A percentile compares a stretch with the other conserved stretches of the same genome.
Evolutionary conservation across 2,329 filamentous ascomycete genomes (phyloP).

Genomic region (Magnaporthiopsis incrustans): DNA sequence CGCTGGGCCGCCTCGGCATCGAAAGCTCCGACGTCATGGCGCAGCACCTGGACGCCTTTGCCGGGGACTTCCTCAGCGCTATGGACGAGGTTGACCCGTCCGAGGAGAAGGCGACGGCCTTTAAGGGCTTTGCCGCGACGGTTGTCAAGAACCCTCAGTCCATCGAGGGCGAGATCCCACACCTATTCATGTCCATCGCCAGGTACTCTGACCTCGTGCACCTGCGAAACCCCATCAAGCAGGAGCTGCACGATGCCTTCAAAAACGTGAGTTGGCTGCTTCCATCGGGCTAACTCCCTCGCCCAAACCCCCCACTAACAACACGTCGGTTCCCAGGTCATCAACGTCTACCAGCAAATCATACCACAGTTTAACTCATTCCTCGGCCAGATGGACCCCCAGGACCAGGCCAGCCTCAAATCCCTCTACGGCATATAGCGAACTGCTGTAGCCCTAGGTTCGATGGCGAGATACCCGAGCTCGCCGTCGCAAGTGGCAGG

Average conservation of each 20-base stretch:
- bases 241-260: conserved; percentile 64
- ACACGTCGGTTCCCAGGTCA: conserved; percentile 28
- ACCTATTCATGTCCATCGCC: conserved; percentile 80
- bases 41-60: conserved; percentile 71
- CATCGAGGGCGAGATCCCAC: conserved; percentile 76
- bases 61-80: conserved; percentile 69
- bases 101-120: conserved; percentile 89
- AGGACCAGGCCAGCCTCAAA: conserved; percentile 42
- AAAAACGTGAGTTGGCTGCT: conserved; percentile 54
- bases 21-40: conserved; percentile 70
- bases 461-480: not conserved
- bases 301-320: conserved; percentile 5
- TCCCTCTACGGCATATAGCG: conserved; percentile 36
- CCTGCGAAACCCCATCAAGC: conserved; percentile 51
- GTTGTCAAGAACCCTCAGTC: conserved; percentile 82
- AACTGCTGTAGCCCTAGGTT: not conserved
- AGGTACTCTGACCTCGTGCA: conserved; percentile 59
- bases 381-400: conserved; percentile 38
- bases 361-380: conserved; percentile 53
- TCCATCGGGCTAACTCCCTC: not conserved
- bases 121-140: conserved; percentile 81
- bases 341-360: conserved; percentile 48
- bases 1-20: conserved; percentile 78
- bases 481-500: not conserved
- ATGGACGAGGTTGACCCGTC: conserved; percentile 82